phyloP scores from a whole-genome alignment of 2,329 filamentous ascomycete genomes.

The Trichothecium sympodiale region DNA sequence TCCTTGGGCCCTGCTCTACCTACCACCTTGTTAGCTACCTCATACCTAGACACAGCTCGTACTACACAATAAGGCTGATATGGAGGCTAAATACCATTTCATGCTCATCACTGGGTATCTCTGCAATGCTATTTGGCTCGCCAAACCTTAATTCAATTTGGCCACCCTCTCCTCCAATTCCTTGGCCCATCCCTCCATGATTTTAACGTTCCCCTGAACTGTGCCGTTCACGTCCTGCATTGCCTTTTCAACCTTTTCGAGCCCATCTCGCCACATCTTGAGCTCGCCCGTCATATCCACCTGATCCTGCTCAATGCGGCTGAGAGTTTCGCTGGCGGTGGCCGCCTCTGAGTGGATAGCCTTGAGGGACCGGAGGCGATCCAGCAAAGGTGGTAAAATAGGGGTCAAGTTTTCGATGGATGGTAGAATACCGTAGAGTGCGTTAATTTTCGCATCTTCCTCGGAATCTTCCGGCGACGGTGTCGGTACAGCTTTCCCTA shows the following conservation, averaged over 20 bases:
- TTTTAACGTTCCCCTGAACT: conserved; percentile 68
- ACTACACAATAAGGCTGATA: neutral
- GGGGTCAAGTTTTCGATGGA: conserved; percentile 82
- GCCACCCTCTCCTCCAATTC: conserved; percentile 70
- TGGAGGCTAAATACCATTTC: conserved; percentile 6
- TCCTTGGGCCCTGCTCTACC: too few species aligned
- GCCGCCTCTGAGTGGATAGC: conserved; percentile 82
- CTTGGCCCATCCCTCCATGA: conserved; percentile 84
- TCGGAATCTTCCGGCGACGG: conserved; percentile 41
- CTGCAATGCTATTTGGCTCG: conserved; percentile 6
- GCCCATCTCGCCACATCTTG: conserved; percentile 70
- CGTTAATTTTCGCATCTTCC: conserved; percentile 78
- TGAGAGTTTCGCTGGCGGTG: conserved; percentile 65
- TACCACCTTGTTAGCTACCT: conserved; percentile 9
- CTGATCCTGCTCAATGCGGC: conserved; percentile 68
- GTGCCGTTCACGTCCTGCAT: conserved; percentile 58
- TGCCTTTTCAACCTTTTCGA: conserved; percentile 67
- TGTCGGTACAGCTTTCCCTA: conserved; percentile 32
- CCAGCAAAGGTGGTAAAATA: conserved; percentile 72
- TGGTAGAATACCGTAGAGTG: conserved; percentile 77
- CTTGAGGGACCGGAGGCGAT: conserved; percentile 72
- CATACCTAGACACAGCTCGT: too few species aligned
- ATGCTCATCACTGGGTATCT: conserved; percentile 17
- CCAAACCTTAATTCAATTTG: conserved; percentile 31
- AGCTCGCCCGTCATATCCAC: conserved; percentile 75